Evolutionary conservation across 2,329 filamentous ascomycete species (phyloP), one percentile per base, ranked within the genome.

Genomic region (Pseudogymnoascus verrucosus): DNA sequence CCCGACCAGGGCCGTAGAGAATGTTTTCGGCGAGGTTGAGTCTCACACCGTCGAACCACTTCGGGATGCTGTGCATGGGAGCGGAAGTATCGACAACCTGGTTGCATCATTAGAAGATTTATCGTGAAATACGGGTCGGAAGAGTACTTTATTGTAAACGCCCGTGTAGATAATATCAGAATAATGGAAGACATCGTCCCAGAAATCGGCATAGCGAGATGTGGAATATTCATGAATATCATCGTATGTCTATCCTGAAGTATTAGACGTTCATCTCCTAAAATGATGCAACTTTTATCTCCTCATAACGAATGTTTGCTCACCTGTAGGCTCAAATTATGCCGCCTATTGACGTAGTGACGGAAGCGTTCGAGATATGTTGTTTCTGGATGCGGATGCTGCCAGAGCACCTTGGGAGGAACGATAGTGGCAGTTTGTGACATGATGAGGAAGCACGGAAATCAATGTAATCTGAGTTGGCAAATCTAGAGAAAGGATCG

Each of bases 11-110:
- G 0, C 78, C 88, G 77, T 83, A 91, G 39, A 95, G 83, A 36
- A 90, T 75, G 71, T 93, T 93, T 76, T 93, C 89, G 5, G 89
- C 86, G 72, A 86, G 93, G 71, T 91, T 93, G 69, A 93, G 74
- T 1, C 77, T 76, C 1, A 90, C 80, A 28, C 89, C 90, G 1
- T 83, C 76, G 73, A 93, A 95, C 90, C 90, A 95, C 51, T 78
- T 76, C 0, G 90, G 90, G 4, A 91, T 79, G 37, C 78, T 77
- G 65, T 89, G 85, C 74, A 95, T 89, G 1, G 86, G 84, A 2
- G 81, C 78, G 0, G 77, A 78, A 69, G 89, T 85, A 71, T 93
- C 89, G 4, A 93, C 85, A 1, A 88, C 83, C 14, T 71, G n/a
- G n/a, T 16, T 39, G n/a, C 37, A 39, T 39, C 37, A 39, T 39